phyloP scores from a whole-genome alignment of 306 rosid species.

The Hylodesmum podocarpum region DNA sequence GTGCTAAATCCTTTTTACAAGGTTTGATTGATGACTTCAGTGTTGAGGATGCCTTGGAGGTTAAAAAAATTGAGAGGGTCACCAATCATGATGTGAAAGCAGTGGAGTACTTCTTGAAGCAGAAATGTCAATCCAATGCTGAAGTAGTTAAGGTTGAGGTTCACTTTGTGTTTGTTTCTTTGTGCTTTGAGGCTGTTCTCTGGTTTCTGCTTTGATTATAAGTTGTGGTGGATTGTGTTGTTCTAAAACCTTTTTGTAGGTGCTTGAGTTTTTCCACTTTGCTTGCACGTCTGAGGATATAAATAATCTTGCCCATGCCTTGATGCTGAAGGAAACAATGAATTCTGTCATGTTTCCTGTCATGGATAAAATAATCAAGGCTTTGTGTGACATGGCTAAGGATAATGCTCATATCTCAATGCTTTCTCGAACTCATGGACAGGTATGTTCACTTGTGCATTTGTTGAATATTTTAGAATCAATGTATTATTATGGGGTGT shows the following conservation, averaged over 20 bases:
- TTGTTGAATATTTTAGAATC: not conserved
- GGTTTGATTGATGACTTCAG: constrained; percentile 56
- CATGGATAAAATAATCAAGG: constrained; percentile 60
- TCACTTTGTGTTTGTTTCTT: constrained; percentile 2
- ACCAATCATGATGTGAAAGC: constrained; percentile 94
- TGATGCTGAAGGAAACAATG: constrained; percentile 83
- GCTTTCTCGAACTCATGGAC: constrained; percentile 96
- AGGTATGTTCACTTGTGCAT: constrained; percentile 49
- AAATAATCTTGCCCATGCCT: constrained; percentile 85
- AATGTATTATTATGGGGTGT: not conserved
- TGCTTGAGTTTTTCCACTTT: constrained; percentile 90
- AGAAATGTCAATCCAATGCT: constrained; percentile 61
- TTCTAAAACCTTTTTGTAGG: constrained; percentile 40
- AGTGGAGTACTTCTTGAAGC: constrained; percentile 85
- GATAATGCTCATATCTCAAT: constrained; percentile 70
- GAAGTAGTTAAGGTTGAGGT: constrained; percentile 65
- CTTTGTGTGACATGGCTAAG: constrained; percentile 61
- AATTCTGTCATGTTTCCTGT: constrained; percentile 60
- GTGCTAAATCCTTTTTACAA: constrained; percentile 54
- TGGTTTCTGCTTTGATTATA: constrained; percentile 12
- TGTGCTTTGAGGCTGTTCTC: not conserved
- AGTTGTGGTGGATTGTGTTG: not conserved
- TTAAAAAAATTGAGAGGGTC: constrained; percentile 70
- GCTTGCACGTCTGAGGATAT: constrained; percentile 92
- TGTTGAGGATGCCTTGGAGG: constrained; percentile 62